phyloP scores from a whole-genome alignment of 768 basidiomycete genomes.

The Punctularia strigosozonata region DNA sequence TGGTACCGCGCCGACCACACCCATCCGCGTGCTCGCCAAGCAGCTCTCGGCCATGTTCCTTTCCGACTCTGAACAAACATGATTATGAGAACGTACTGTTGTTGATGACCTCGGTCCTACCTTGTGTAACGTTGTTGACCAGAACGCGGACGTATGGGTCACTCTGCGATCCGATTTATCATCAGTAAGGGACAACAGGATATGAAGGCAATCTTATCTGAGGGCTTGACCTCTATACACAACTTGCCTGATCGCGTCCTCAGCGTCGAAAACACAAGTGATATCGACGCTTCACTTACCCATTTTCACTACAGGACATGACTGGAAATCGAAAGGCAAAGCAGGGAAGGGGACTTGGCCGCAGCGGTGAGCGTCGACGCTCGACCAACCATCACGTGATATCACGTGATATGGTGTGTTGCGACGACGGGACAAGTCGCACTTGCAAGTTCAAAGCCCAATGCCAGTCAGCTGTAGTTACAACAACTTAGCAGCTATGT shows the following conservation, averaged over 20 bases:
- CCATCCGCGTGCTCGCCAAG: too few species aligned
- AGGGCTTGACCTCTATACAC: slow-evolving; percentile 94
- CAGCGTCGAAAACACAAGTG: neutral
- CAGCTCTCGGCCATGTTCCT: too few species aligned
- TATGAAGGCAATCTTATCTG: slow-evolving; percentile 34
- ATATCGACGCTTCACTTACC: slow-evolving; percentile 32
- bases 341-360: too few species aligned
- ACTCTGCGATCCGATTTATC: slow-evolving; percentile 43
- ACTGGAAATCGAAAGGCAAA: slow-evolving; percentile 38
- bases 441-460: too few species aligned
- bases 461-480: too few species aligned
- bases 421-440: too few species aligned
- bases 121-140: slow-evolving; percentile 62
- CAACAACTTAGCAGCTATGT: too few species aligned
- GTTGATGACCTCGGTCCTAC: slow-evolving; percentile 83
- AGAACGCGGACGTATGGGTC: slow-evolving; percentile 93
- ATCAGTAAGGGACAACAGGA: too few species aligned
- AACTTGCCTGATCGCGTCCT: slow-evolving; percentile 58
- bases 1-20: too few species aligned
- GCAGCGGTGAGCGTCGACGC: too few species aligned
- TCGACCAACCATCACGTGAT: too few species aligned
- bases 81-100: slow-evolving; percentile 45
- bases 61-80: slow-evolving; percentile 1
- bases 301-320: slow-evolving; percentile 97
- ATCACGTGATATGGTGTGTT: too few species aligned